Base-by-base conservation (phyloP, 1,139 yeast genomes). In the Saccharomyces hybrid region DNA sequence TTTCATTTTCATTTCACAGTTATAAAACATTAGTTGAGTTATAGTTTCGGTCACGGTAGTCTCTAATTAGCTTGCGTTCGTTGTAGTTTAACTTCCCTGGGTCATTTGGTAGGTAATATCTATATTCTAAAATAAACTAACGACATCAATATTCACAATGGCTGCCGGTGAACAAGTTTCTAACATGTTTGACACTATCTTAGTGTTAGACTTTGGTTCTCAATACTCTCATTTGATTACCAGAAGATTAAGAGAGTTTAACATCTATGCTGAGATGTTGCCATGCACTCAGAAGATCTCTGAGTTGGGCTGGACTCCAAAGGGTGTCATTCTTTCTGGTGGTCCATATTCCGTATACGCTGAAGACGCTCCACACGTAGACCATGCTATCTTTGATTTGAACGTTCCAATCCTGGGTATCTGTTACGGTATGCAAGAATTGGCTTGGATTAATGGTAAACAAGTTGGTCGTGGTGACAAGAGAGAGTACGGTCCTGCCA, bases 341-440 rank as follows among this genome's bases (percentile, higher is more conserved):
- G 95, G 96, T 59, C 99, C 99, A 54, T 93, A 89, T 83, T 91
- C 98, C 11, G 99, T 93, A 54, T 93, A 91, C 71, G 96, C 87
- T 56, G 85, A 82, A 57, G 98, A 85, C 63, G 89, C 98, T 59
- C 99, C 99, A 52, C 99, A 93, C 73, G 99, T 93, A 58, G 99
- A 93, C 75, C 95, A 84, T 61, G 98, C 83, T 57, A 83, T 95
- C 60, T 93, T 93, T 78, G 82, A 91, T 67, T 82, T 93, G 68
- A 81, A 82, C 56, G 98, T 93, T 46, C 99, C 99, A 61, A 87
- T 93, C 68, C 79, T 93, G 64, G 99, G 99, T 68, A 95, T 93
- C 72, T 93, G 99, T 76, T 93, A 93, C 74, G 99, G 99, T 74
- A 88, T 93, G 93, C 99, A 93, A 78, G 99, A 95, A 75, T 78